phyloP scores from a whole-genome alignment of 2,329 filamentous ascomycete genomes.

The Helotiales sp. region DNA sequence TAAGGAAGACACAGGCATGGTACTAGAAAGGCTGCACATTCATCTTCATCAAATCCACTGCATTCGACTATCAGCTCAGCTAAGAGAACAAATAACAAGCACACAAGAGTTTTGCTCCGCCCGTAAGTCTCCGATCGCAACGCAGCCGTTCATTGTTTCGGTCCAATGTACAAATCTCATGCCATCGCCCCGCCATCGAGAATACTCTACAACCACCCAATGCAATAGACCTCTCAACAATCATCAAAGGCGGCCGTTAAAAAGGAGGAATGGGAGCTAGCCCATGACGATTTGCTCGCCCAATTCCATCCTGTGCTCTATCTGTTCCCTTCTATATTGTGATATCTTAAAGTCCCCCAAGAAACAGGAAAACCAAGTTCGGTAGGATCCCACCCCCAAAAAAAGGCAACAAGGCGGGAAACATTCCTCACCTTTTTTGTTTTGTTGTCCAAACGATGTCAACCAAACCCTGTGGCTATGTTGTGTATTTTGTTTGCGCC shows the following conservation, averaged over 20 bases:
- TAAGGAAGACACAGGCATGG: neutral
- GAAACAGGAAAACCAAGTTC: neutral
- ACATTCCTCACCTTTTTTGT: neutral
- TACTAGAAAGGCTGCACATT: too few relatives aligned
- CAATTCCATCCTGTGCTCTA: constrained; percentile 12
- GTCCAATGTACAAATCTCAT: neutral
- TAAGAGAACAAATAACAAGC: neutral
- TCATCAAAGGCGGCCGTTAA: constrained; percentile 6
- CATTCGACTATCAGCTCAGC: neutral
- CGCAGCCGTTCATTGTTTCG: neutral
- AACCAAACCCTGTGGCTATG: constrained; percentile 19
- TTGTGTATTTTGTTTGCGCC: constrained; percentile 25
- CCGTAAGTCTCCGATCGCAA: neutral
- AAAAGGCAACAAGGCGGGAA: neutral
- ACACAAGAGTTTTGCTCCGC: neutral
- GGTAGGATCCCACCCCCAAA: constrained; percentile 5
- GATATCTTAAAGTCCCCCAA: constrained; percentile 2
- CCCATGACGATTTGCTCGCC: constrained; percentile 13
- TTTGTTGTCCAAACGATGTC: constrained; percentile 22
- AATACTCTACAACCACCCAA: neutral
- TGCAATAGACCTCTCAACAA: neutral
- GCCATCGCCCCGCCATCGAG: neutral
- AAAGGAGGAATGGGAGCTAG: neutral
- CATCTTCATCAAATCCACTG: neutral
- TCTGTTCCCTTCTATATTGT: constrained; percentile 20